Conservation (phyloP, 768 basidiomycete species). For the Tremella yokohamensis region DNA sequence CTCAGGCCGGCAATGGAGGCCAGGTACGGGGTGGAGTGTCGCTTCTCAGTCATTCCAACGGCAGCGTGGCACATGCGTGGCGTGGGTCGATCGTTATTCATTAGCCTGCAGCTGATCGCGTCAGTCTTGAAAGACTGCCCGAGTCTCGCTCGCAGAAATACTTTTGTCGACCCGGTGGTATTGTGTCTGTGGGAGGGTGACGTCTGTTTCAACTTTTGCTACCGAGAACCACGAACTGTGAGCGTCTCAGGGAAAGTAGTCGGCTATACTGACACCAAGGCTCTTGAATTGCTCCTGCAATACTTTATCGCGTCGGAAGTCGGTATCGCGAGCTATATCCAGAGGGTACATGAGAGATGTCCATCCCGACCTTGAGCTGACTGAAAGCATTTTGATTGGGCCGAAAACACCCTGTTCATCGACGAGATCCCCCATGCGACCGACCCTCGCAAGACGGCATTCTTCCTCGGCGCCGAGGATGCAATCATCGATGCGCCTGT, state of each 20-base stretch:
- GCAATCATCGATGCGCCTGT: conserved; percentile 72
- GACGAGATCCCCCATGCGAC: conserved; percentile 80
- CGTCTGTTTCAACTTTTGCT: conserved; percentile 87
- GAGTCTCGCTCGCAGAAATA: conserved; percentile 66
- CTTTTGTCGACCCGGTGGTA: conserved; percentile 78
- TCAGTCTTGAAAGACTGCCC: conserved; percentile 71
- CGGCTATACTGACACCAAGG: conserved; percentile 54
- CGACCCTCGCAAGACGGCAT: conserved; percentile 64
- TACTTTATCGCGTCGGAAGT: conserved; percentile 86
- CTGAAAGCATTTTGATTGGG: conserved; percentile 57
- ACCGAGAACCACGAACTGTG: conserved; percentile 65
- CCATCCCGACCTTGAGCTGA: neutral
- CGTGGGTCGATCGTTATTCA: conserved; percentile 36
- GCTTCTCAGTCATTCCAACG: conserved; percentile 84
- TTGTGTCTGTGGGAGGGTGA: conserved; percentile 96
- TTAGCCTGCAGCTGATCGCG: neutral
- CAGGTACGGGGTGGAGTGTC: conserved; percentile 59
- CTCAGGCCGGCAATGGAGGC: conserved; percentile 9
- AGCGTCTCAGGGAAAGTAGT: conserved; percentile 33
- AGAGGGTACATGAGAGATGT: conserved; percentile 52
- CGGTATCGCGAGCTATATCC: conserved; percentile 79
- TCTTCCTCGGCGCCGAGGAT: conserved; percentile 80
- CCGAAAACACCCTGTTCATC: conserved; percentile 80
- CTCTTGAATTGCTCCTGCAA: conserved; percentile 71
- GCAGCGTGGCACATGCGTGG: conserved; percentile 84